phyloP scores from a whole-genome alignment of 148 eudicot genomes.

The Heliamphora exappendiculata region DNA sequence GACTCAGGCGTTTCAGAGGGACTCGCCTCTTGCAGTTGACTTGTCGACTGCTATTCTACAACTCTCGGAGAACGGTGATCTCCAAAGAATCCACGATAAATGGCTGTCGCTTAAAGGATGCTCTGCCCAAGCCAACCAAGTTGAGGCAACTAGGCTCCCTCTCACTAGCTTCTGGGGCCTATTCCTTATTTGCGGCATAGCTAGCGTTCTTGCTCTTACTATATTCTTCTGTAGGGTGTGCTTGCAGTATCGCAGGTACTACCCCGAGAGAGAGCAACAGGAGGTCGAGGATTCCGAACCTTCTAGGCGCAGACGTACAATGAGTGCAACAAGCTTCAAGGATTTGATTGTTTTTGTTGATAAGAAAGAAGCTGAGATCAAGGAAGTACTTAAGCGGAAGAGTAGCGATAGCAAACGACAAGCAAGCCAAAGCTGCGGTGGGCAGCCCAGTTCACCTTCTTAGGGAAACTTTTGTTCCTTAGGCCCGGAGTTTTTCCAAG shows the following conservation, averaged over 20 bases:
- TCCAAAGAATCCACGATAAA: slow-evolving; percentile 72
- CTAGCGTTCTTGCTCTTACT: slow-evolving; percentile 50
- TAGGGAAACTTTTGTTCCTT: not conserved
- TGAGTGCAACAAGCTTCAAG: slow-evolving; percentile 49
- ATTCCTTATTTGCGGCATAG: slow-evolving; percentile 72
- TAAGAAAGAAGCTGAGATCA: slow-evolving; percentile 57
- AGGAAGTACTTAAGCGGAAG: slow-evolving; percentile 43
- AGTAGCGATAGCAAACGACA: slow-evolving; percentile 22
- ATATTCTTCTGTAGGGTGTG: slow-evolving; percentile 47
- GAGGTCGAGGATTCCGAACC: slow-evolving; percentile 39
- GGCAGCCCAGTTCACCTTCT: slow-evolving; percentile 27
- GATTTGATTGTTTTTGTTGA: slow-evolving; percentile 50
- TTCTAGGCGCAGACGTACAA: slow-evolving; percentile 22
- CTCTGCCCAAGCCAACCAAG: slow-evolving; percentile 30
- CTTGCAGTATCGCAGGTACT: slow-evolving; percentile 51
- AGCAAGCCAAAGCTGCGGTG: slow-evolving; percentile 25
- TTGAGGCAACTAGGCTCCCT: slow-evolving; percentile 44
- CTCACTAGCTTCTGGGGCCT: slow-evolving; percentile 91
- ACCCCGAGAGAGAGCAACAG: slow-evolving; percentile 26
- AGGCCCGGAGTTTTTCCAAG: not conserved
- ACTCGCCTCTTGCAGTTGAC: slow-evolving; percentile 73
- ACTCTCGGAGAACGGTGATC: slow-evolving; percentile 71
- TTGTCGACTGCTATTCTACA: slow-evolving; percentile 68
- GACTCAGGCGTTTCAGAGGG: slow-evolving; percentile 65
- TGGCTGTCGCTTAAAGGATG: slow-evolving; percentile 55